Evolutionary conservation across 1,284 basidiomycete species (phyloP).

Genomic region (Boletellus deceptivus): DNA sequence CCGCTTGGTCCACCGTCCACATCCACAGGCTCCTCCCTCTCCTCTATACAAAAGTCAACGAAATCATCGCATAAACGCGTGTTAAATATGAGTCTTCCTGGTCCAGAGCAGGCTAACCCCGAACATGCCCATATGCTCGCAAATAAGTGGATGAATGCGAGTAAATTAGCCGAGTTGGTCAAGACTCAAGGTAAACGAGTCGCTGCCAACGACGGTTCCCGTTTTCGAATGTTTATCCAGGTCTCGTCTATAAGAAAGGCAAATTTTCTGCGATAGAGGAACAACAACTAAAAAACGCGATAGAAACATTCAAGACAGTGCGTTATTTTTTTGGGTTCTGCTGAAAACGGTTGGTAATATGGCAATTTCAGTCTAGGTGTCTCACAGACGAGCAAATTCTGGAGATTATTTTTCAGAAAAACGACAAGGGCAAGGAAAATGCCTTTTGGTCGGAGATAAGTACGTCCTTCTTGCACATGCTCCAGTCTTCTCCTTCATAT

Average conservation of each 20-base stretch:
- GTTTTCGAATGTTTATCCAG: conserved; percentile 37
- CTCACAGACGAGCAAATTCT: conserved; percentile 53
- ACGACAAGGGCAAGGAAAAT: conserved; percentile 55
- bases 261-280: conserved; percentile 79
- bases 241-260: conserved; percentile 79
- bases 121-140: conserved; percentile 54
- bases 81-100: conserved; percentile 33
- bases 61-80: conserved; percentile 36
- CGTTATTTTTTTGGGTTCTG: conserved; percentile 25
- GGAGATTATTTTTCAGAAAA: conserved; percentile 64
- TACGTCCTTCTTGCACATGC: conserved; percentile 36
- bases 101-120: conserved; percentile 36
- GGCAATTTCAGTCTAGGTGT: conserved; percentile 41
- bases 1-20: conserved; percentile 41
- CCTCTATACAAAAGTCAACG: conserved; percentile 35
- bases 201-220: conserved; percentile 1
- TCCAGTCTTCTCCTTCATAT: conserved; percentile 6
- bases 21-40: conserved; percentile 38
- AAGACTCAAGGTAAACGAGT: conserved; percentile 55
- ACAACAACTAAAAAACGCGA: conserved; percentile 57
- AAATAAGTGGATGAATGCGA: conserved; percentile 71
- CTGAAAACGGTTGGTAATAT: conserved; percentile 7
- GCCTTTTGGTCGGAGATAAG: conserved; percentile 78
- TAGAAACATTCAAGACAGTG: conserved; percentile 63
- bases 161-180: conserved; percentile 64